Evolutionary conservation across 2,329 filamentous ascomycete species (phyloP).

Genomic region (Fonsecaea nubica): DNA sequence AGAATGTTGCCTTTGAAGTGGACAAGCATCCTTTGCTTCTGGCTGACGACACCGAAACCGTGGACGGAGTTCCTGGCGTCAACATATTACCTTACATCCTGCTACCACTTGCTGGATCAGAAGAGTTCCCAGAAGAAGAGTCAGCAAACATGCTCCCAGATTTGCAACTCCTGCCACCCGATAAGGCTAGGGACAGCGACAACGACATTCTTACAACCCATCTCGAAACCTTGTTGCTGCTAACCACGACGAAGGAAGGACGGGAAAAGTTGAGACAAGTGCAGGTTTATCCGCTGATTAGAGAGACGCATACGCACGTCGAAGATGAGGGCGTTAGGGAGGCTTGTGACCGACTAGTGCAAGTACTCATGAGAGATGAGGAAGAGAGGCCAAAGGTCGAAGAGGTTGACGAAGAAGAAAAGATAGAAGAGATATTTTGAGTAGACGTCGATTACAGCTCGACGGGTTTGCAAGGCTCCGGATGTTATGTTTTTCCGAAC

Average conservation of each 20-base stretch:
- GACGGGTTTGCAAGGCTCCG: neutral
- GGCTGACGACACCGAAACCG: slow-evolving; percentile 64
- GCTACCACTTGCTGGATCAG: slow-evolving; percentile 83
- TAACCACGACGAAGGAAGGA: slow-evolving; percentile 78
- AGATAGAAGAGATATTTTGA: slow-evolving; percentile 56
- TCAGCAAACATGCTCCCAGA: slow-evolving; percentile 86
- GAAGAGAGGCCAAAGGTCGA: slow-evolving; percentile 57
- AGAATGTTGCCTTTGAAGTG: slow-evolving; percentile 88
- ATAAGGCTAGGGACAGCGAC: slow-evolving; percentile 85
- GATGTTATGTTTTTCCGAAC: neutral
- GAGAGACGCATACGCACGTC: slow-evolving; percentile 81
- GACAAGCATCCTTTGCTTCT: slow-evolving; percentile 74
- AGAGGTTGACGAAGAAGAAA: slow-evolving; percentile 54
- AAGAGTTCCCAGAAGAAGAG: slow-evolving; percentile 89
- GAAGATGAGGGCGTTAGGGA: slow-evolving; percentile 81
- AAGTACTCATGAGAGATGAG: slow-evolving; percentile 84
- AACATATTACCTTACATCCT: slow-evolving; percentile 88
- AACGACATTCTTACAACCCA: slow-evolving; percentile 80
- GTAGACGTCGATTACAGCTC: neutral
- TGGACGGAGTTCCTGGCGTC: slow-evolving; percentile 27
- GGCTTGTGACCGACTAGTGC: slow-evolving; percentile 85
- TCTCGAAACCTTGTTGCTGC: slow-evolving; percentile 81
- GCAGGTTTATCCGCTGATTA: slow-evolving; percentile 86
- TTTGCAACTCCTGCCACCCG: slow-evolving; percentile 83
- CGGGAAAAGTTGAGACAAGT: slow-evolving; percentile 75